Evolutionary conservation across 176 grass and related monocot genomes (phyloP).

Genomic region (Echinochloa phyllopogon): DNA sequence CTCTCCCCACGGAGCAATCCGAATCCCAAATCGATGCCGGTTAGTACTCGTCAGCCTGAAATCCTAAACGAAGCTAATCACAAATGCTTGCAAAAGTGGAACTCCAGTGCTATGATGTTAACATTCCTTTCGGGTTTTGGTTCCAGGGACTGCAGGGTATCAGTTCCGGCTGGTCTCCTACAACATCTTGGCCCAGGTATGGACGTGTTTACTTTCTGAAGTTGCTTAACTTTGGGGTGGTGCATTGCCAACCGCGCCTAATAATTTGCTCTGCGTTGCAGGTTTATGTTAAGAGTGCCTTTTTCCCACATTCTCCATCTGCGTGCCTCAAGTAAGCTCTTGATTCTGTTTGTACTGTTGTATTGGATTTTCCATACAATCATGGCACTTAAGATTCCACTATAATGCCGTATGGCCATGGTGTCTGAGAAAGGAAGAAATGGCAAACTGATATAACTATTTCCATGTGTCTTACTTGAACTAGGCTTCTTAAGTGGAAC

Average conservation of each 20-base stretch:
- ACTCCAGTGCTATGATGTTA: background rate
- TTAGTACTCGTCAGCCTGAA: background rate
- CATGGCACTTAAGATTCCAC: background rate
- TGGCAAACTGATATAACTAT: background rate
- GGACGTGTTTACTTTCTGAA: background rate
- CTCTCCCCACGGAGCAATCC: conserved; percentile 46
- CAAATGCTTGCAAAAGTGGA: background rate
- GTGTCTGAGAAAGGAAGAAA: background rate
- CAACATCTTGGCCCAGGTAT: conserved; percentile 95
- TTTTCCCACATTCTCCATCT: conserved; percentile 82
- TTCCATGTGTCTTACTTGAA: background rate
- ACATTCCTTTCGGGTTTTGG: background rate
- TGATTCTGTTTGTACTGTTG: conserved; percentile 10
- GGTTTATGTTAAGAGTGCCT: conserved; percentile 92
- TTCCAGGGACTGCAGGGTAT: conserved; percentile 51
- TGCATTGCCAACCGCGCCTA: background rate
- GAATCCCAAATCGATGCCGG: conserved; percentile 49
- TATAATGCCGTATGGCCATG: background rate
- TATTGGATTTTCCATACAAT: background rate
- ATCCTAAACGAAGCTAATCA: background rate
- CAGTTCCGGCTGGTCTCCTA: conserved; percentile 86
- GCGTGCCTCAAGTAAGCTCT: conserved; percentile 91
- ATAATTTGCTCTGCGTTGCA: conserved; percentile 32
- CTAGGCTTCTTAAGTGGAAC: background rate
- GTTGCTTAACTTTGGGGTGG: background rate